Evolutionary conservation across 2,329 filamentous ascomycete genomes (phyloP).

Genomic region (Emergomyces orientalis): DNA sequence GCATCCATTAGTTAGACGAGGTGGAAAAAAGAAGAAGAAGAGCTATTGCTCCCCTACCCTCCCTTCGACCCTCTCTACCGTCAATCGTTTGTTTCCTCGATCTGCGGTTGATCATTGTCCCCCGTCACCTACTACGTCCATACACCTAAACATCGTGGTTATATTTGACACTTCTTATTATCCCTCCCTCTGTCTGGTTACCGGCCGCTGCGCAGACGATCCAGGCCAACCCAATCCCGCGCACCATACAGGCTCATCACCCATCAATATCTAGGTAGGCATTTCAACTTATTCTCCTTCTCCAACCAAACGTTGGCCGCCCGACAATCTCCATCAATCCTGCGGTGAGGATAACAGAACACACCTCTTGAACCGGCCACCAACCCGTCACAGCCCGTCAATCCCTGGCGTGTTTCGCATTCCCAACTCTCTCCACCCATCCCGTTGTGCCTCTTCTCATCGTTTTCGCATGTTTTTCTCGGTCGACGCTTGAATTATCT

Average conservation of each 20-base stretch:
- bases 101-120: not conserved
- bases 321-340: not conserved
- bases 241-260: not conserved
- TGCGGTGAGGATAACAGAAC: not conserved
- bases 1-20: no score
- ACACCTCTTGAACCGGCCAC: not conserved
- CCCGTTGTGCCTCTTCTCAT: not conserved
- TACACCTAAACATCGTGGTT: not conserved
- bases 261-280: not conserved
- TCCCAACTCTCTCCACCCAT: not conserved
- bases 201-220: not conserved
- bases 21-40: no score
- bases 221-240: not conserved
- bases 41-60: no score
- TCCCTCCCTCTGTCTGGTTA: not conserved
- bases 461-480: not conserved
- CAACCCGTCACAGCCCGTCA: not conserved
- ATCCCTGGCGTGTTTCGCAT: constrained; percentile 2
- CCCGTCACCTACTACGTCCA: no score
- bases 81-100: not conserved
- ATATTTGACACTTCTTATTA: not conserved
- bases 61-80: no score
- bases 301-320: not conserved
- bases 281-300: not conserved
- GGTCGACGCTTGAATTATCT: not conserved